Evolutionary conservation across 1,284 basidiomycete species (phyloP).

Genomic region (Rhizopogon parksii): DNA sequence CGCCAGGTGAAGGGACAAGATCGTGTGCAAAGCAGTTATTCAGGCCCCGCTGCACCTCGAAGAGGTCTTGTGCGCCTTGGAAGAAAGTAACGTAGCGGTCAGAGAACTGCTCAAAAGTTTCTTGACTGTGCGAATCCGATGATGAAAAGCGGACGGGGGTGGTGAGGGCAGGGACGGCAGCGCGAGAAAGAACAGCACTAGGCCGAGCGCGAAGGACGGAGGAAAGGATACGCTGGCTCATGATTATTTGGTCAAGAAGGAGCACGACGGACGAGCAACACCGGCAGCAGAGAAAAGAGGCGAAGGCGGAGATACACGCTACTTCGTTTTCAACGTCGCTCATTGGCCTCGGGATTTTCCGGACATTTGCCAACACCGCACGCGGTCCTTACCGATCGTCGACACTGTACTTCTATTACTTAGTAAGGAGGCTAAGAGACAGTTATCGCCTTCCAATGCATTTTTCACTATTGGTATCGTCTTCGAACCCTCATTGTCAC

Average conservation of each 20-base stretch:
- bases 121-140: conserved; percentile 63
- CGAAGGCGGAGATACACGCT: conserved; percentile 6
- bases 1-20: conserved; percentile 85
- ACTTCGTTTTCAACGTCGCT: conserved; percentile 18
- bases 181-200: conserved; percentile 29
- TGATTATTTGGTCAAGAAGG: conserved; percentile 18
- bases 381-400: too few species aligned
- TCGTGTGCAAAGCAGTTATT: conserved; percentile 99
- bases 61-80: conserved; percentile 87
- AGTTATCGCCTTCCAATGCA: too few species aligned
- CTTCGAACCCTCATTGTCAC: too few species aligned
- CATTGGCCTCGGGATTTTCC: too few species aligned
- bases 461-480: too few species aligned
- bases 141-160: conserved; percentile 34
- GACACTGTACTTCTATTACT: too few species aligned
- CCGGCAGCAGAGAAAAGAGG: background rate
- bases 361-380: too few species aligned
- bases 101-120: conserved; percentile 93
- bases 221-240: conserved; percentile 43
- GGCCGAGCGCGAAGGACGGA: conserved; percentile 51
- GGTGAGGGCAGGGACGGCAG: conserved; percentile 40
- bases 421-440: too few species aligned
- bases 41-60: conserved; percentile 94
- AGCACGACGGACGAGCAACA: background rate
- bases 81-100: conserved; percentile 93